Evolutionary conservation across 768 basidiomycete species (phyloP), one percentile per base, ranked within the genome.

Genomic region (Hypholoma fasciculare): DNA sequence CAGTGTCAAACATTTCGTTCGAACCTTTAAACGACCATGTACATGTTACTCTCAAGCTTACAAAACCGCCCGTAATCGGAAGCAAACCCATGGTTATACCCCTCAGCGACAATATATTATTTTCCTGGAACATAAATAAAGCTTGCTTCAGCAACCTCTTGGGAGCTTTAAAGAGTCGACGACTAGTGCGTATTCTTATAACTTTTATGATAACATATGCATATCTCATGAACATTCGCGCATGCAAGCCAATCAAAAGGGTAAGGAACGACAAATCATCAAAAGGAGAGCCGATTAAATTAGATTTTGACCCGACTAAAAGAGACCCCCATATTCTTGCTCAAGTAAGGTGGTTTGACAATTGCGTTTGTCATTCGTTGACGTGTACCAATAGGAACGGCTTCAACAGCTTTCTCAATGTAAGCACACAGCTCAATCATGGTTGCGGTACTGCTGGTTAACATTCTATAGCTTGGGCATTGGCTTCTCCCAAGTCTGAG

Each of bases 131-230:
- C 13, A 60, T 88, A 39, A 63, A 70, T 14, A 67, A 63, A 26
- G 60, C 64, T 23, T 67, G 71, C 20, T 37, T 78, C 4, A 55
- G 67, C 23, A 73, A 74, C 48, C 82, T 88, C 52, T 57, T 74
- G 55, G 63, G 75, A 36, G 70, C 76, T 5, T 57, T 85, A 47
- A 74, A 71, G 39, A 69, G 71, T 53, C 76, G 86, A 46, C 75
- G 75, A 51, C 65, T 87, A 69, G 86, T 86, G 52, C 64, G 77
- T 59, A 34, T 47, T 9, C 27, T 57, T 54, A n/a, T 48, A 14
- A n/a, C 43, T 9, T 23, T 57, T 54, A n/a, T 48, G 13, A n/a
- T 47, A 5, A 49, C n/a, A 12, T 49, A 9, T 20, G 39, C 27
- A 12, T 9, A 46, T 51, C n/a, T 50, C 34, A 27, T n/a, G 12